These are phyloP conservation scores for Luffa aegyptiaca DNA, from an alignment of 306 rosid genomes.

Conservation along the genomic window DNA sequence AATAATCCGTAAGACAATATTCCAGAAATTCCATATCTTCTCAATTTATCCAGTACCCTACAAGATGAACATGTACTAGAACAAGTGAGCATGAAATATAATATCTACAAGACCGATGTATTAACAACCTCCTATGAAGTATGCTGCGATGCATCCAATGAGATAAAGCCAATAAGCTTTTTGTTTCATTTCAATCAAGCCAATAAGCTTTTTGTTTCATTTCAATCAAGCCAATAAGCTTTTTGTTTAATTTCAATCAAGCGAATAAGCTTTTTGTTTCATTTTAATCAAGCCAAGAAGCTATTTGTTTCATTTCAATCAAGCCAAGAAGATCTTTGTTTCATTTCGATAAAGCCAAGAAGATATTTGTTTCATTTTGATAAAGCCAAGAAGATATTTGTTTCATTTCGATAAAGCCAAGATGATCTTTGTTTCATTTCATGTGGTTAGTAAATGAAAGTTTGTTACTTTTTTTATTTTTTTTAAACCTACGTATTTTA, in stretches of 20 bases:
- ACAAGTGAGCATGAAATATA: background rate
- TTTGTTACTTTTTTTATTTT: background rate
- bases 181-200: background rate
- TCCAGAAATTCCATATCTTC: slow-evolving; percentile 75
- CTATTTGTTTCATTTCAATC: background rate
- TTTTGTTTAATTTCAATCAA: background rate
- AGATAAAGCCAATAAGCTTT: background rate
- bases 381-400: background rate
- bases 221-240: background rate
- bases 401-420: background rate
- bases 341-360: background rate
- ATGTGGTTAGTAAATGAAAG: background rate
- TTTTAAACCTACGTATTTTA: background rate
- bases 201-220: background rate
- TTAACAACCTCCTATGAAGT: background rate
- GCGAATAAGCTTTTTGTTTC: background rate
- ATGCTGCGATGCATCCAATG: slow-evolving; percentile 3
- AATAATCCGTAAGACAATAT: slow-evolving; percentile 72
- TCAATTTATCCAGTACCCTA: slow-evolving; percentile 49
- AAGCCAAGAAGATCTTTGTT: background rate
- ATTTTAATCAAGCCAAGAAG: background rate
- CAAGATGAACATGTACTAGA: slow-evolving; percentile 19
- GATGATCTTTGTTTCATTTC: background rate
- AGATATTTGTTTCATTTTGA: background rate
- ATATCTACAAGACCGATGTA: background rate